phyloP scores from a whole-genome alignment of 1,139 yeast species.

The Meyerozyma elateridarum region DNA sequence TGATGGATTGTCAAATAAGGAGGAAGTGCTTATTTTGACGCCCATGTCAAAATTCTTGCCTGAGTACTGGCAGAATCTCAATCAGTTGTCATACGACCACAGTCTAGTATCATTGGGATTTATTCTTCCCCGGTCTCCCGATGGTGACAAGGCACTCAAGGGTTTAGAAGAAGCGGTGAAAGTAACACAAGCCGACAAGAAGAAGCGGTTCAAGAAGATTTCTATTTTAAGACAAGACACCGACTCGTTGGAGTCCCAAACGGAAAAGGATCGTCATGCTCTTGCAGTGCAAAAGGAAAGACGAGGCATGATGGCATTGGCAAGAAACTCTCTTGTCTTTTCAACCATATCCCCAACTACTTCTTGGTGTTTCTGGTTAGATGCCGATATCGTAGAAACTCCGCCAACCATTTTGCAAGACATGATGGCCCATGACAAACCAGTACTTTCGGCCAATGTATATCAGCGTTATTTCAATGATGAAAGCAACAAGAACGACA shows the following conservation, averaged over 20 bases:
- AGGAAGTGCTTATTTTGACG: conserved; percentile 76
- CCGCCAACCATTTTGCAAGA: conserved; percentile 82
- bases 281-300: conserved; percentile 82
- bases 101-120: conserved; percentile 83
- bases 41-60: conserved; percentile 85
- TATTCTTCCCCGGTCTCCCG: conserved; percentile 74
- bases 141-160: conserved; percentile 76
- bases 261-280: conserved; percentile 71
- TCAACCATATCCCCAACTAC: conserved; percentile 88
- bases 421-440: conserved; percentile 78
- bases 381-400: conserved; percentile 88
- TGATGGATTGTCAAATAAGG: conserved; percentile 67
- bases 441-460: conserved; percentile 87
- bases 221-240: conserved; percentile 90
- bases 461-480: conserved; percentile 73
- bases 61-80: conserved; percentile 81
- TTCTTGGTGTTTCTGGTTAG: conserved; percentile 95
- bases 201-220: conserved; percentile 66
- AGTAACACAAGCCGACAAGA: conserved; percentile 43
- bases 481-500: conserved; percentile 49
- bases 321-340: conserved; percentile 84
- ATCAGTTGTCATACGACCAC: conserved; percentile 76
- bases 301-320: conserved; percentile 86
- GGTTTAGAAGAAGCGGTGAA: conserved; percentile 71
- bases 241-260: conserved; percentile 60